These are phyloP conservation scores for Taiozyma sp. DNA, from an alignment of 1,139 yeast species.

Conservation along the genomic window DNA sequence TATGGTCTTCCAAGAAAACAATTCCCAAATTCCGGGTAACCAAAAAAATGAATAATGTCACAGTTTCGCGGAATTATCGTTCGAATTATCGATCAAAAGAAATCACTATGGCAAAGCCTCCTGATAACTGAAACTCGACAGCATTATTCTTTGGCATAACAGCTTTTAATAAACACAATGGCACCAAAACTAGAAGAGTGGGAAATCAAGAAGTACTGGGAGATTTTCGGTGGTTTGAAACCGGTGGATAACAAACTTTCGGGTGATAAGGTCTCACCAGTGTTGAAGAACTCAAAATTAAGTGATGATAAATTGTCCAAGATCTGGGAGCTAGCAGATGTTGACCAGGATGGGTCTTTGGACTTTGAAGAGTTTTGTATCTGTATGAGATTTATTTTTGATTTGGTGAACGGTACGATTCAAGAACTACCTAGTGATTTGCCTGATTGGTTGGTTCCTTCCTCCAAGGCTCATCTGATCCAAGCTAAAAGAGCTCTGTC, in stretches of 20 bases:
- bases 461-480: conserved; percentile 78
- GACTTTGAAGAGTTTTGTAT: conserved; percentile 98
- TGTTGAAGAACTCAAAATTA: conserved; percentile 83
- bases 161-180: conserved; percentile 9
- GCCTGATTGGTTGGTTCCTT: conserved; percentile 92
- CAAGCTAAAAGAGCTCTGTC: conserved; percentile 70
- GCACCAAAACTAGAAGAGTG: conserved; percentile 73
- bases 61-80: background rate
- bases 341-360: conserved; percentile 83
- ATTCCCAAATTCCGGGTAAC: background rate
- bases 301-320: conserved; percentile 69
- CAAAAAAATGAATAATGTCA: no score
- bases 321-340: conserved; percentile 92
- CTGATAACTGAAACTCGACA: background rate
- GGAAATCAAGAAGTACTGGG: conserved; percentile 97
- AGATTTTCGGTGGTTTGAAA: conserved; percentile 83
- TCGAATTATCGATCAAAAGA: background rate
- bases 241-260: conserved; percentile 76
- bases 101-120: background rate
- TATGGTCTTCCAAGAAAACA: no score
- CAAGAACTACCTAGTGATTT: conserved; percentile 60
- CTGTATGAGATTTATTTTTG: conserved; percentile 93
- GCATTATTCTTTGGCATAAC: background rate
- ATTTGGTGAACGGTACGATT: conserved; percentile 74
- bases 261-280: conserved; percentile 83